Conservation (phyloP, 2,329 filamentous ascomycete species). For the Cladosporium sp. region DNA sequence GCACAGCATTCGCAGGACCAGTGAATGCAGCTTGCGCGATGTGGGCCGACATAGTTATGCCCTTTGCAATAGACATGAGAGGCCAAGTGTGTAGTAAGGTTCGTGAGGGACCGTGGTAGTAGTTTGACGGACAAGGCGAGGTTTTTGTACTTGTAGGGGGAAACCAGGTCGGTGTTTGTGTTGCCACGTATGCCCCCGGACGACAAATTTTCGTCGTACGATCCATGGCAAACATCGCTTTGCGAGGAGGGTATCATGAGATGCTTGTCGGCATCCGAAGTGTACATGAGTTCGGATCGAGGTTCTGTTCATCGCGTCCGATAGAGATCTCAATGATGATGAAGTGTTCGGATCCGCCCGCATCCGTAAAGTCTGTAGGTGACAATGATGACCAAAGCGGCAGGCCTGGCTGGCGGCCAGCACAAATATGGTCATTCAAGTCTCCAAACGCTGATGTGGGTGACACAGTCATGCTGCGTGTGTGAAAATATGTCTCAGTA, state of each 20-base stretch:
- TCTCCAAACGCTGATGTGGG: background rate
- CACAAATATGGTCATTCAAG: background rate
- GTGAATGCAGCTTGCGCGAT: background rate
- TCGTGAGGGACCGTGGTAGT: conserved; percentile 6
- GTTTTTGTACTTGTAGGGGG: background rate
- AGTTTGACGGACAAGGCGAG: background rate
- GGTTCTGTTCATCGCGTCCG: background rate
- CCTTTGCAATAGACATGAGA: conserved; percentile 2
- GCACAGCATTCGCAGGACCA: background rate
- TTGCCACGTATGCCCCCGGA: background rate
- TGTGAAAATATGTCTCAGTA: background rate
- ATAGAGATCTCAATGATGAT: conserved; percentile 2
- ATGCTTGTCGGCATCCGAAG: background rate
- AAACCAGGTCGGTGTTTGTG: background rate
- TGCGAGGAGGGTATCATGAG: background rate
- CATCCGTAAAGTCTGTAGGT: conserved; percentile 3
- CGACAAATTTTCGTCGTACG: background rate
- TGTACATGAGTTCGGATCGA: background rate
- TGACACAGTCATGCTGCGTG: background rate
- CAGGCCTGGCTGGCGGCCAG: background rate
- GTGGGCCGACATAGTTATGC: background rate
- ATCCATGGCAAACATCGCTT: background rate
- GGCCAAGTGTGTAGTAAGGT: background rate
- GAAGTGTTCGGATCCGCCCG: background rate
- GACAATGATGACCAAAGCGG: conserved; percentile 12